Evolutionary conservation across 306 rosid genomes (phyloP), one percentile per base, ranked within the genome.

Genomic region (Fagus crenata): DNA sequence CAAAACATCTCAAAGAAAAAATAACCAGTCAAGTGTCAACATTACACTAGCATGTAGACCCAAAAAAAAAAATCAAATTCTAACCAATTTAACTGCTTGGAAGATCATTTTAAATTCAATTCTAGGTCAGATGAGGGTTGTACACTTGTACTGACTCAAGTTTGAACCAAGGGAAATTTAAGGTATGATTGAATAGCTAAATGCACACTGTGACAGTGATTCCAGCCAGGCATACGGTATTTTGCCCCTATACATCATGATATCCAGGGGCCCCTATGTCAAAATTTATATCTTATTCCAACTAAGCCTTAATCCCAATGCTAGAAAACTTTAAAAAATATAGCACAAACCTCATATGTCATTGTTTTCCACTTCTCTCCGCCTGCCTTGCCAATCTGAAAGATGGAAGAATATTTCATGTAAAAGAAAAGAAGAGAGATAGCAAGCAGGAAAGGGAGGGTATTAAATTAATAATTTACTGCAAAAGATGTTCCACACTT

Each of bases 361-460:
- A 95, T 89, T 80, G 92, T 95, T 85, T 92, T 95, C 98, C 98
- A 95, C 85, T 92, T 92, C 84, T 87, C 97, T 81, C 98, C 97
- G 63, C 98, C 88, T 5, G 97, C 97, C 89, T 89, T 95, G 84
- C 98, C 97, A 72, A 95, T 71, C 98, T 95, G 89, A 83, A 82
- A n/a, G 58, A 73, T 74, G 13, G 40, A 83, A 37, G 15, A 31
- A 46, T 56, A 74, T 55, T 51, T 56, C 51, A 51, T 32, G n/a
- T 7, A 35, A 54, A 60, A 54, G 22, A 53, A 72, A 39, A 75
- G 32, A 6, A 70, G 46, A 32, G 17, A 58, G 13, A 12, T 41
- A 53, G 63, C 63, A 58, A 61, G 5, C 59, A 65, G 15, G 8
- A 53, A 51, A 39, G 28, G 35, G 28, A 36, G 9, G 17, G 7